Conservation (phyloP, 345 rosid species). For the Populus nigra region DNA sequence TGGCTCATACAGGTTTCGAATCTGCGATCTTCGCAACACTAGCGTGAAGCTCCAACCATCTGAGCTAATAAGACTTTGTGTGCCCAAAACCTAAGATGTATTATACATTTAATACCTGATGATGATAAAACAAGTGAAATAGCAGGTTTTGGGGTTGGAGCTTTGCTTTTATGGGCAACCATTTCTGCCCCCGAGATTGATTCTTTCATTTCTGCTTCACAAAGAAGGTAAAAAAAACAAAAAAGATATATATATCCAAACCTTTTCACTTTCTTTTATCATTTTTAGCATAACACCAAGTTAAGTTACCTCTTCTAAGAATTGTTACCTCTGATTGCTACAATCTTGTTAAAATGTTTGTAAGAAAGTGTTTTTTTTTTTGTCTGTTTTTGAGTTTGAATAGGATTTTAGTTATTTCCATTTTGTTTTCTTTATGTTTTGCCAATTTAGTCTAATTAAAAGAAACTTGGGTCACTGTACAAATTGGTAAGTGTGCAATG, state of each 20-base stretch:
- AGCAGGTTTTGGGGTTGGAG: constrained; percentile 67
- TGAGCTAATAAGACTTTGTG: constrained; percentile 53
- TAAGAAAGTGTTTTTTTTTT: neutral
- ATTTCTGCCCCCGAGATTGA: constrained; percentile 70
- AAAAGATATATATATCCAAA: no score
- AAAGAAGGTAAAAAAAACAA: constrained; percentile 44
- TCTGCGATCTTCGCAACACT: constrained; percentile 28
- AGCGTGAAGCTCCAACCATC: neutral
- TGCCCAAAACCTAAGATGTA: no score
- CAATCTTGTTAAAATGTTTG: neutral
- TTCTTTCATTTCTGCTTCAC: constrained; percentile 68
- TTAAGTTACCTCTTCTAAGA: neutral
- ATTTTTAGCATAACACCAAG: neutral
- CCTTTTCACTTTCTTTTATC: no score
- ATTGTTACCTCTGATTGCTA: neutral
- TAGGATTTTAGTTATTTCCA: neutral
- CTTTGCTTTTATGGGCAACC: constrained; percentile 57
- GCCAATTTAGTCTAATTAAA: neutral
- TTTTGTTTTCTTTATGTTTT: neutral
- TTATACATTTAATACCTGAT: no score
- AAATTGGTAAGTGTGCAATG: neutral
- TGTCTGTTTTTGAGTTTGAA: neutral
- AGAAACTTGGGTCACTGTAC: neutral
- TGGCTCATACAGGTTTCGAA: constrained; percentile 56
- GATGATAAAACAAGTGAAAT: constrained; percentile 45